Percentiles rank a stretch among this genome's conserved stretches.
These are phyloP conservation scores for Clavispora phyllophila DNA, from an alignment of 805 yeast genomes.

Conservation along the genomic window DNA sequence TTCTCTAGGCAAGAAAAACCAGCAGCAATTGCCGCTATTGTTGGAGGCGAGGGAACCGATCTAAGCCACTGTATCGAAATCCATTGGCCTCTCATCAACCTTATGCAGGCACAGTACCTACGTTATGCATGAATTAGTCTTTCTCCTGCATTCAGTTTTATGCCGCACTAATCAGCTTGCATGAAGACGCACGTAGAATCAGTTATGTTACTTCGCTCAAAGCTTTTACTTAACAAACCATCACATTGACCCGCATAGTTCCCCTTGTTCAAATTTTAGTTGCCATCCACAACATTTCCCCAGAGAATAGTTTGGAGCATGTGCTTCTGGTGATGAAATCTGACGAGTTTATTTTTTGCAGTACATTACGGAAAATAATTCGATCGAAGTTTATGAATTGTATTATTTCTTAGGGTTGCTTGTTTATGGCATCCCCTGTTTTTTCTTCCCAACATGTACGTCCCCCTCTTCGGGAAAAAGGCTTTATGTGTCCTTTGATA, in stretches of 20 bases:
- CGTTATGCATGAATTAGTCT: neutral
- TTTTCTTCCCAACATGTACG: no score
- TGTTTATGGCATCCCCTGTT: no score
- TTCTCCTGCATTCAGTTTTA: neutral
- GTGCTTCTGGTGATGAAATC: no score
- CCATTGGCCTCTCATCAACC: neutral
- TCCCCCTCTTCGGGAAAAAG: no score
- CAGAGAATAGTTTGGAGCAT: no score
- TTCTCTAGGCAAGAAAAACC: neutral
- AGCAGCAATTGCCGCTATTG: neutral
- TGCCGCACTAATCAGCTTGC: neutral
- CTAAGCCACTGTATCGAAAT: neutral
- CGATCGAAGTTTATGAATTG: no score
- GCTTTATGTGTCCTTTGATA: no score
- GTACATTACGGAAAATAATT: no score
- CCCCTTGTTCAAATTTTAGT: neutral
- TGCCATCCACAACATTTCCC: no score
- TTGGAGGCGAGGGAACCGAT: neutral
- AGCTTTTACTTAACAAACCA: neutral
- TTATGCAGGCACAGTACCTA: neutral
- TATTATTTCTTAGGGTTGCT: no score
- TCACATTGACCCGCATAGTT: neutral
- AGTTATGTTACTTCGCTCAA: neutral
- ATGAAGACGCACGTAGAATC: neutral
- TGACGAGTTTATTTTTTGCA: no score